Percentiles rank a stretch among this genome's conserved stretches.
Evolutionary conservation across 2,329 filamentous ascomycete species (phyloP).

Genomic region (Talaromyces sp.): DNA sequence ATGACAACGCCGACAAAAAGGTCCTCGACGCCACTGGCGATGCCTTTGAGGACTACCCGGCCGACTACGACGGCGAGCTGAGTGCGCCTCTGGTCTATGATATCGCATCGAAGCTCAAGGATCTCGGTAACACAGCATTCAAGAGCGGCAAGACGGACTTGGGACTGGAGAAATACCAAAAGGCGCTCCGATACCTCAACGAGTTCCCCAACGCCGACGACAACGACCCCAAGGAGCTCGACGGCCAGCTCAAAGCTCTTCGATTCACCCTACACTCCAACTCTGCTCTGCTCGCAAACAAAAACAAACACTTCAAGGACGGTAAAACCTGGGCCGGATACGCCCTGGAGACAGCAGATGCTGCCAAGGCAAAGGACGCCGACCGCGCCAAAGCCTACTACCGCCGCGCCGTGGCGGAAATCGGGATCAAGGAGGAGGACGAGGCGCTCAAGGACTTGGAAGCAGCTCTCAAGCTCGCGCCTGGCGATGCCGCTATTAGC

Average conservation of each 20-base stretch:
- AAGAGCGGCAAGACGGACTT: constrained; percentile 66
- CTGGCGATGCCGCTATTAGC: constrained; percentile 67
- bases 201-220: constrained; percentile 70
- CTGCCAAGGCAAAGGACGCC: constrained; percentile 58
- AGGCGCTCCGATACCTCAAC: constrained; percentile 82
- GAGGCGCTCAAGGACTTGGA: constrained; percentile 68
- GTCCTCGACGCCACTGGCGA: constrained; percentile 77
- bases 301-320: constrained; percentile 67
- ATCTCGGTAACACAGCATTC: constrained; percentile 87
- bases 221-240: constrained; percentile 63
- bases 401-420: constrained; percentile 70
- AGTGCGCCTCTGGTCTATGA: constrained; percentile 64
- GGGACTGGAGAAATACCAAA: constrained; percentile 88
- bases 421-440: constrained; percentile 79
- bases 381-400: constrained; percentile 89
- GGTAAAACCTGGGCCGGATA: constrained; percentile 64
- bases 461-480: constrained; percentile 68
- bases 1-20: constrained; percentile 62
- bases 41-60: constrained; percentile 90
- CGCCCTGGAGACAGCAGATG: constrained; percentile 60
- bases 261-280: constrained; percentile 88
- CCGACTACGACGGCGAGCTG: constrained; percentile 63
- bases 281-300: constrained; percentile 76
- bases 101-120: constrained; percentile 81
- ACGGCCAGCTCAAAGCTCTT: constrained; percentile 62